phyloP scores from a whole-genome alignment of 192 early-diverging fungal species.

The Geosiphon pyriformis region DNA sequence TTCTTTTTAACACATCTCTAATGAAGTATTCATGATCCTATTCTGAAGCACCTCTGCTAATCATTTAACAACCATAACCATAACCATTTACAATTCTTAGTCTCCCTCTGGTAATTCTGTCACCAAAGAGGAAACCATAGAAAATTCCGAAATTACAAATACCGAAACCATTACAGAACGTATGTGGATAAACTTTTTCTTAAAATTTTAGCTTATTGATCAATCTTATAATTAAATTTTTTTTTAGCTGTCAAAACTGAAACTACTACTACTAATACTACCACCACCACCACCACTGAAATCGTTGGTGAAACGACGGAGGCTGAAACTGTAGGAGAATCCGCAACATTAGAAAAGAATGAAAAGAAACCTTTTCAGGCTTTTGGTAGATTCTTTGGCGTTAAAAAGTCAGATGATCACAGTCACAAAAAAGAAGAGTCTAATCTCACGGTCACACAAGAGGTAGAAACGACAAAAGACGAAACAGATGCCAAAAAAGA shows the following conservation, averaged over 20 bases:
- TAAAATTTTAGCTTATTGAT: neutral
- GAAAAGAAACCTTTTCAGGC: neutral
- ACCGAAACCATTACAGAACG: neutral
- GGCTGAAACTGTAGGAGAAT: neutral
- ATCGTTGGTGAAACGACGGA: neutral
- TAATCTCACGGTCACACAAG: neutral
- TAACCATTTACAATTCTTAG: no score
- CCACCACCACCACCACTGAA: no score
- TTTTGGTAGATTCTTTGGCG: neutral
- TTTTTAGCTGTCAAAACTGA: neutral
- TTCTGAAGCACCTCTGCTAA: neutral
- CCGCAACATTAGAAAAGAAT: neutral
- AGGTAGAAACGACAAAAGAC: neutral
- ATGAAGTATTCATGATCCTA: neutral
- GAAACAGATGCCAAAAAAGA: neutral
- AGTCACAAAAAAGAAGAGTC: neutral
- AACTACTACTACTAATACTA: no score
- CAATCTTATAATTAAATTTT: neutral
- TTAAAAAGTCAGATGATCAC: neutral
- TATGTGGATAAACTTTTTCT: neutral
- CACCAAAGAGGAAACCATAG: neutral
- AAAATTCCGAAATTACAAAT: neutral
- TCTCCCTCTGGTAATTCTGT: neutral
- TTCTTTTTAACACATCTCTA: neutral
- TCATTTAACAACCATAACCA: no score